A percentile compares a stretch with the other conserved stretches of the same genome.
These are phyloP conservation scores for Linderniella brevidens DNA, from an alignment of 257 asterid species.

Conservation along the genomic window DNA sequence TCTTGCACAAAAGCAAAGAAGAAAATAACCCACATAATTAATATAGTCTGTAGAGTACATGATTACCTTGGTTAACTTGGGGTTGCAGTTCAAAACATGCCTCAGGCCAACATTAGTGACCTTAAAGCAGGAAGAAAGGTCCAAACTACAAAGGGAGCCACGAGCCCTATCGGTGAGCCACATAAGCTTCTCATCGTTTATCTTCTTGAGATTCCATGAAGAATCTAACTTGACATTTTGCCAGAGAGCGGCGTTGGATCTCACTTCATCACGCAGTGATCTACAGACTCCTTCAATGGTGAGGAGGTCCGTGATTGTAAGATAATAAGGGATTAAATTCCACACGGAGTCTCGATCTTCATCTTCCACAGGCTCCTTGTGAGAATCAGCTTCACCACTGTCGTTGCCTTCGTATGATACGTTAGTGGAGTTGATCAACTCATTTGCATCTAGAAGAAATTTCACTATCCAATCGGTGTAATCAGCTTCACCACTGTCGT, in stretches of 20 bases:
- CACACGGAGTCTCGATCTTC: slow-evolving; percentile 15
- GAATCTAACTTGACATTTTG: slow-evolving; percentile 26
- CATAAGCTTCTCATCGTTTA: slow-evolving; percentile 44
- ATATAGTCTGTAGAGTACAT: no score
- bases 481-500: no score
- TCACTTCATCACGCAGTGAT: slow-evolving; percentile 38
- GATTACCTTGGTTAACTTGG: slow-evolving; percentile 44
- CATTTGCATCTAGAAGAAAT: no score
- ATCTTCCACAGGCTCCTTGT: no score
- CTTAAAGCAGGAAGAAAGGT: slow-evolving; percentile 32
- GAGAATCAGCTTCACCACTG: no score
- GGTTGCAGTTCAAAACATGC: slow-evolving; percentile 41
- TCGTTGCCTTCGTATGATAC: no score
- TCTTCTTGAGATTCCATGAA: slow-evolving; percentile 16
- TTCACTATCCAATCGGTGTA: no score
- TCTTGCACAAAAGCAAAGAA: no score
- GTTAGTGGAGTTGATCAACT: no score
- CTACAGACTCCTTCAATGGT: slow-evolving; percentile 62
- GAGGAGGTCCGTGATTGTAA: slow-evolving; percentile 48
- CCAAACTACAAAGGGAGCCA: slow-evolving; percentile 46
- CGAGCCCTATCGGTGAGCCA: slow-evolving; percentile 47
- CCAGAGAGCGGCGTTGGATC: slow-evolving; percentile 59
- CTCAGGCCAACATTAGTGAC: slow-evolving; percentile 38
- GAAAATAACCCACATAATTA: no score
- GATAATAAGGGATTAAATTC: slow-evolving; percentile 35